phyloP scores from a whole-genome alignment of 2,329 filamentous ascomycete genomes.

The Tympanopsis confertula region DNA sequence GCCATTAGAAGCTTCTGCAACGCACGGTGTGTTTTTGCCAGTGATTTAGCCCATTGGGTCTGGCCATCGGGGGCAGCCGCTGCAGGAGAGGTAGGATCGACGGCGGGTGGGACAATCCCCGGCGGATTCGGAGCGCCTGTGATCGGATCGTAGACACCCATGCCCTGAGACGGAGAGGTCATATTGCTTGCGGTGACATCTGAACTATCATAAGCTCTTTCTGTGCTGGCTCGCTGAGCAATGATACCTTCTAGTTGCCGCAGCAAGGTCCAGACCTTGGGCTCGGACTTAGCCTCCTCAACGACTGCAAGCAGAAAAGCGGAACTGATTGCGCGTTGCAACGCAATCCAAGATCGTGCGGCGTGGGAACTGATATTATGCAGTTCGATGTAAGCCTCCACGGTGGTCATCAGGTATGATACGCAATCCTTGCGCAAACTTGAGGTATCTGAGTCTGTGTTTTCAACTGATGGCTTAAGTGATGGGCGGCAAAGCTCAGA shows the following conservation, averaged over 20 bases:
- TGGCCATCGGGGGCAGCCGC: slow-evolving; percentile 17
- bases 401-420: slow-evolving; percentile 38
- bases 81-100: slow-evolving; percentile 8
- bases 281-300: slow-evolving; percentile 26
- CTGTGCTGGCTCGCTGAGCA: slow-evolving; percentile 22
- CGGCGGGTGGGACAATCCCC: not conserved
- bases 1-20: slow-evolving; percentile 29
- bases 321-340: slow-evolving; percentile 31
- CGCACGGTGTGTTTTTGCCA: slow-evolving; percentile 29
- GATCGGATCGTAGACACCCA: not conserved
- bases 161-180: not conserved
- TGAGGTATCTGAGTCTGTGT: slow-evolving; percentile 21
- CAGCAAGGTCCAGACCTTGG: slow-evolving; percentile 23
- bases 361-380: slow-evolving; percentile 25
- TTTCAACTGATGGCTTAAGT: slow-evolving; percentile 35
- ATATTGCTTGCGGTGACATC: slow-evolving; percentile 4
- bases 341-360: slow-evolving; percentile 29
- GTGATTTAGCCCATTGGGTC: slow-evolving; percentile 29
- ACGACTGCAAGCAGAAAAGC: slow-evolving; percentile 31
- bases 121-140: not conserved
- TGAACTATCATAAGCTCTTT: slow-evolving; percentile 14
- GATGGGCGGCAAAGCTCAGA: slow-evolving; percentile 51
- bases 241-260: slow-evolving; percentile 28
- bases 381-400: slow-evolving; percentile 49
- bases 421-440: slow-evolving; percentile 40